Conservation (phyloP, 768 basidiomycete genomes). For the Vararia minispora region DNA sequence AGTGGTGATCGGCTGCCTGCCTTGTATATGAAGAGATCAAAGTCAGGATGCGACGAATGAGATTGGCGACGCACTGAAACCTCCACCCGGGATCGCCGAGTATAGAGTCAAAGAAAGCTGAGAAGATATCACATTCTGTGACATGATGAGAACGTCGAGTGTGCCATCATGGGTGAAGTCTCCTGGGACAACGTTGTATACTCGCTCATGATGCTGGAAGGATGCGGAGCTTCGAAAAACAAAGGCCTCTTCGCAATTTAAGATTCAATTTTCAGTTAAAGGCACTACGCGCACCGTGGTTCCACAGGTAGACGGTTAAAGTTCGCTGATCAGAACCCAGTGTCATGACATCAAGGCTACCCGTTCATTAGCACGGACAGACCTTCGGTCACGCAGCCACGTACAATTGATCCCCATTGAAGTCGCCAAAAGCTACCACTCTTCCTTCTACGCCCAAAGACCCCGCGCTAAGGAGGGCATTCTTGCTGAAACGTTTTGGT, state of each 20-base stretch:
- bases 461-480: slow-evolving; percentile 72
- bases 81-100: slow-evolving; percentile 45
- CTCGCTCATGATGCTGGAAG: slow-evolving; percentile 41
- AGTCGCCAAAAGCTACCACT: slow-evolving; percentile 88
- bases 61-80: slow-evolving; percentile 43
- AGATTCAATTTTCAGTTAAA: not conserved
- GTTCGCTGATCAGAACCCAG: slow-evolving; percentile 68
- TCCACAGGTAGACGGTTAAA: slow-evolving; percentile 72
- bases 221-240: slow-evolving; percentile 37
- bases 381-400: slow-evolving; percentile 18
- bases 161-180: slow-evolving; percentile 91
- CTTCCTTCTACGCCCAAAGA: slow-evolving; percentile 67
- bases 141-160: slow-evolving; percentile 86
- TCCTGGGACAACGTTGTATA: slow-evolving; percentile 82
- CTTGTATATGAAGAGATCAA: slow-evolving; percentile 9
- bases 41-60: not conserved
- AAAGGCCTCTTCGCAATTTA: slow-evolving; percentile 39
- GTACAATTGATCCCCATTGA: slow-evolving; percentile 92
- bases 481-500: slow-evolving; percentile 75
- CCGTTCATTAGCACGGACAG: not conserved
- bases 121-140: slow-evolving; percentile 34
- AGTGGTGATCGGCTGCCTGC: slow-evolving; percentile 30
- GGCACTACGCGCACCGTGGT: slow-evolving; percentile 48
- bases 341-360: slow-evolving; percentile 72
- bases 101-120: slow-evolving; percentile 65